phyloP scores from a whole-genome alignment of 2,329 filamentous ascomycete species.

The Penicillium brasilianum region DNA sequence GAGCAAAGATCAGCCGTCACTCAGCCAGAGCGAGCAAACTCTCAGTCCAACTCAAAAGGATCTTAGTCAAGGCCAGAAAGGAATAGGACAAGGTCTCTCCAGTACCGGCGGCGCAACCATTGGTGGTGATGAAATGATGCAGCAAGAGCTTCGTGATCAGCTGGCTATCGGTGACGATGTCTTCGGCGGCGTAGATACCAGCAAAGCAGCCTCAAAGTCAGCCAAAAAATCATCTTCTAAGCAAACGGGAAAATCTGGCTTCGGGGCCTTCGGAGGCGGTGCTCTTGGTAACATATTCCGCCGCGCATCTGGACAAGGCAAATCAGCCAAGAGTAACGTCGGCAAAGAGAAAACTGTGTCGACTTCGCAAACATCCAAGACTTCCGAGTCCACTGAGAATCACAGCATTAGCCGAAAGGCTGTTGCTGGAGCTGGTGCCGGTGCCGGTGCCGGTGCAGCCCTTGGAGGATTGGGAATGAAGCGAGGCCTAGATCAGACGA shows the following conservation, averaged over 20 bases:
- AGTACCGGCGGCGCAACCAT: constrained; percentile 1
- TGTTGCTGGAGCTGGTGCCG: not conserved
- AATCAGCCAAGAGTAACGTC: constrained; percentile 6
- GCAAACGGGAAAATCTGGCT: not conserved
- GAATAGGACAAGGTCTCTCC: not conserved
- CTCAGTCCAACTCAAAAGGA: not conserved
- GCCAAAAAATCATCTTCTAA: not conserved
- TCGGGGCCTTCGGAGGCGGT: constrained; percentile 3
- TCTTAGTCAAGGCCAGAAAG: not conserved
- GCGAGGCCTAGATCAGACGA: not conserved
- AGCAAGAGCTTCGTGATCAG: constrained; percentile 23
- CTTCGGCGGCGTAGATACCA: constrained; percentile 15
- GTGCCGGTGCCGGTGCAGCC: not conserved
- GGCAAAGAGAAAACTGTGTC: constrained; percentile 4
- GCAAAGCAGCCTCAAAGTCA: constrained; percentile 7
- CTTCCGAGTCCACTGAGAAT: not conserved
- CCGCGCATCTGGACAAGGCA: constrained; percentile 1
- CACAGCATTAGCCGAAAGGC: not conserved
- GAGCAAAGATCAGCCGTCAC: not conserved
- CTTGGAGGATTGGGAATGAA: not conserved
- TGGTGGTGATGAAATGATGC: constrained; percentile 4
- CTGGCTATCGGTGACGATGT: constrained; percentile 21
- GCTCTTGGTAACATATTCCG: constrained; percentile 1
- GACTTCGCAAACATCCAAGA: not conserved
- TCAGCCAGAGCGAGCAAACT: not conserved